Evolutionary conservation across 495 filamentous ascomycete species (phyloP).

Genomic region (Aspergillus carlsbadensis): DNA sequence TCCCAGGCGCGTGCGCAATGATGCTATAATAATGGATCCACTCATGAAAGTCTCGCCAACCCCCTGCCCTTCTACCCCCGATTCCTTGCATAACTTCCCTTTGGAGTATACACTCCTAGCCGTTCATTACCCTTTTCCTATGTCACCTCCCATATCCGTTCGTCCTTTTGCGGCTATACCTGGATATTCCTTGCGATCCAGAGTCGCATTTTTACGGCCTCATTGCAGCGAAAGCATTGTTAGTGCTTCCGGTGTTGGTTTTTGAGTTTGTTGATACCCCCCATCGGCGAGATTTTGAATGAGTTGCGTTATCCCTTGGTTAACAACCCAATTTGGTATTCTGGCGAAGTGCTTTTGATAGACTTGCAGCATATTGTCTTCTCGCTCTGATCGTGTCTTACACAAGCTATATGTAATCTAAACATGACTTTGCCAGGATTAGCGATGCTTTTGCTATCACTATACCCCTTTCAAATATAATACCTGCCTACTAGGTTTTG

Average conservation of each 20-base stretch:
- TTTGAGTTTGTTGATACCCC: slow-evolving; percentile 45
- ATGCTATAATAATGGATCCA: not conserved
- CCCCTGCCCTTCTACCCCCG: not conserved
- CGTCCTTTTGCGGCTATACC: slow-evolving; percentile 3
- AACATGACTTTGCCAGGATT: not conserved
- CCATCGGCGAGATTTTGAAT: slow-evolving; percentile 33
- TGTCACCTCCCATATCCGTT: slow-evolving; percentile 20
- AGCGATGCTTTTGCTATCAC: not conserved
- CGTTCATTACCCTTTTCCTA: slow-evolving; percentile 36
- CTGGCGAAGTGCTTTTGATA: slow-evolving; percentile 15
- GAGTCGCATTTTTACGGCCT: slow-evolving; percentile 13
- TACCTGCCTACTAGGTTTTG: not conserved
- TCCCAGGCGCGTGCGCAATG: slow-evolving; percentile 41
- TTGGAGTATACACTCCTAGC: slow-evolving; percentile 25
- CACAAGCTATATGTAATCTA: slow-evolving; percentile 5
- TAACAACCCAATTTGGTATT: slow-evolving; percentile 14
- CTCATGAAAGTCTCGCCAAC: slow-evolving; percentile 1
- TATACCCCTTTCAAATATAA: not conserved
- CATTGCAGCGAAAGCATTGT: not conserved
- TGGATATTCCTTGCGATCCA: slow-evolving; percentile 12
- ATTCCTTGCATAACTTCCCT: slow-evolving; percentile 4
- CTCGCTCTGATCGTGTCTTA: not conserved
- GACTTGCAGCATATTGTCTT: slow-evolving; percentile 22
- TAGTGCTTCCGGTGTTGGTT: slow-evolving; percentile 13
- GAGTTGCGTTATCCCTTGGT: slow-evolving; percentile 18